Conservation (phyloP, 768 basidiomycete genomes). For the Tulasnella sp. region DNA sequence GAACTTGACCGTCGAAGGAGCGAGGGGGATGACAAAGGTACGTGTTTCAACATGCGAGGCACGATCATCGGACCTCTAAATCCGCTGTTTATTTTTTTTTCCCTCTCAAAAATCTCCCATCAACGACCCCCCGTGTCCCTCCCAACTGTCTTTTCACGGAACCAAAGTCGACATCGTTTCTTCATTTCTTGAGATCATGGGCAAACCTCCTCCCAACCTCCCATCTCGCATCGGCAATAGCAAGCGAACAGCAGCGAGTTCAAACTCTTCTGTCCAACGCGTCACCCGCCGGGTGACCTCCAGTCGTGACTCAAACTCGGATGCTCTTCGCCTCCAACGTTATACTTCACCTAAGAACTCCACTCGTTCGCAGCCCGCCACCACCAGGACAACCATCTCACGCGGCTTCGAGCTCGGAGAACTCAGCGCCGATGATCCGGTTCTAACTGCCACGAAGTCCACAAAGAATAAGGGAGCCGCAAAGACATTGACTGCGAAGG, state of each 20-base stretch:
- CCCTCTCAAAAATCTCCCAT: not conserved
- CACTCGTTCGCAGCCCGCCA: not conserved
- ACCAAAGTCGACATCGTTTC: not conserved
- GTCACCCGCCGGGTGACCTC: not conserved
- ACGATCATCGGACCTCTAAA: not conserved
- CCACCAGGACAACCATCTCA: not conserved
- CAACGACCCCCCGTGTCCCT: not conserved
- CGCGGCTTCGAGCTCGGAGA: not conserved
- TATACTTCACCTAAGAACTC: not conserved
- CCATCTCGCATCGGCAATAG: not conserved
- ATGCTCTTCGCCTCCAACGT: not conserved
- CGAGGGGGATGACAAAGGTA: not conserved
- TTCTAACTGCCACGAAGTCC: not conserved
- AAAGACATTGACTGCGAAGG: not conserved
- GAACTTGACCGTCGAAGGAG: not conserved
- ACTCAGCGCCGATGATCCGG: not conserved
- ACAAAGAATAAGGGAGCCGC: not conserved
- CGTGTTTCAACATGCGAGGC: not conserved
- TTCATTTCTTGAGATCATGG: not conserved
- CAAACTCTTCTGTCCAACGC: not conserved
- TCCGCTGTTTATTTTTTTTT: not conserved
- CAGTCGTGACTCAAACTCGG: not conserved
- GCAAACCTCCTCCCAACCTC: not conserved
- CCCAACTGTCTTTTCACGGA: not conserved
- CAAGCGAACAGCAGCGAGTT: not conserved